Evolutionary conservation across 2,329 filamentous ascomycete species (phyloP).

Genomic region (Fusarium sp.): DNA sequence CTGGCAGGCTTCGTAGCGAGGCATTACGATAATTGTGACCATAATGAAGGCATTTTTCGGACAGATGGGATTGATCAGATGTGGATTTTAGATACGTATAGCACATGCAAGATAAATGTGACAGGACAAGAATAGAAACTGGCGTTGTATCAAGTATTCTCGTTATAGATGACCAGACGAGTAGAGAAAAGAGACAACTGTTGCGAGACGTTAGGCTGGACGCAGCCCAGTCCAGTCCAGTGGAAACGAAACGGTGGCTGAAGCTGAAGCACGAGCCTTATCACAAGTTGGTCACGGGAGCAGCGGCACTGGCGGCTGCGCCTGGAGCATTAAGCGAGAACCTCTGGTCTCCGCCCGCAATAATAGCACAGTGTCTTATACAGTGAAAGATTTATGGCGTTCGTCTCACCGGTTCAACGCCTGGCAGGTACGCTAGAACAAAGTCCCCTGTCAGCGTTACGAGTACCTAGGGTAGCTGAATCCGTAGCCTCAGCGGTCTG

Average conservation of each 20-base stretch:
- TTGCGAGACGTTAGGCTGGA: neutral
- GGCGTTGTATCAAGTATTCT: neutral
- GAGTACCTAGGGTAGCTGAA: neutral
- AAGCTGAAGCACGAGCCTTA: neutral
- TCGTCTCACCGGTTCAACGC: neutral
- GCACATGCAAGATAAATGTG: neutral
- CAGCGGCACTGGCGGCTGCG: slow-evolving; percentile 21
- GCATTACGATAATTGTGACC: neutral
- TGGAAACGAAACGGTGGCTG: slow-evolving; percentile 30
- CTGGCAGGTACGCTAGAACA: slow-evolving; percentile 14
- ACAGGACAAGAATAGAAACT: neutral
- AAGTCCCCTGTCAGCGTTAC: slow-evolving; percentile 2
- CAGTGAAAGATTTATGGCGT: neutral
- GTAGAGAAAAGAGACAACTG: slow-evolving; percentile 27
- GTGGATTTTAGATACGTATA: neutral
- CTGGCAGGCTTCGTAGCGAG: neutral
- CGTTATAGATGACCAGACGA: neutral
- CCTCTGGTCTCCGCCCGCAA: neutral
- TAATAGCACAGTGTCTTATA: neutral
- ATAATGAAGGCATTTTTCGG: neutral
- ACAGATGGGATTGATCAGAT: neutral
- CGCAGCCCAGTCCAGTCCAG: slow-evolving; percentile 1
- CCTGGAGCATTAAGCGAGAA: slow-evolving; percentile 11
- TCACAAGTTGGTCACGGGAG: slow-evolving; percentile 15
- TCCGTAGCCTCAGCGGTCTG: neutral